Evolutionary conservation across 805 yeast species (phyloP), one percentile per base, ranked within the genome.

Genomic region (Wickerhamomyces bisporus): DNA sequence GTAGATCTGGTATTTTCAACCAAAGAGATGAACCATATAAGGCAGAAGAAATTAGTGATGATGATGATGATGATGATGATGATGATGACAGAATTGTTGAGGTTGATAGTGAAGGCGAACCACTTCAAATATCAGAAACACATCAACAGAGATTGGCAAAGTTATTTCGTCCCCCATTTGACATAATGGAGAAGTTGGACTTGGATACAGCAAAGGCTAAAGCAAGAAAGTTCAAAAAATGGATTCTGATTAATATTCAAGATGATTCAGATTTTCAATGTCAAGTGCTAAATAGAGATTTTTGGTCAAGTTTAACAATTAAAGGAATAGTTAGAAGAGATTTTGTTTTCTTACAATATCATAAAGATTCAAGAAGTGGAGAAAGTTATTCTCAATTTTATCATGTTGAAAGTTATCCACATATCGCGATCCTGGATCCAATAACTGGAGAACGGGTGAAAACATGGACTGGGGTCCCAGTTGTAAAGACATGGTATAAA

Each of bases 151-250:
- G 94, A 35, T 65, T 93, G 34, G 97, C 96, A 5, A 72, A 73
- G 44, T 66, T 93, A 23, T 93, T 91, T 61, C 71, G 91, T 44
- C 98, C 98, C 0, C 99, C 99, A 0, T 91, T 86, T 65, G 97
- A 91, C 49, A 64, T 93, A 25, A 87, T 93, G 53, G 70, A 79
- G 16, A 77, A 73, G 47, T 46, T 78, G 14, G 76, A 75, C 38
- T 58, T 93, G n/a, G 93, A 86, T 29, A 65, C 55, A 1, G 98
- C 98, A 3, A 85, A 80, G 48, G 46, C 52, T 2, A 68, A 70
- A 43, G 97, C 95, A 2, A 71, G 81, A 40, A 61, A 60, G 24
- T 70, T 67, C 41, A 66, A 75, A 37, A 86, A 81, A 60, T 89
- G 97, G 96, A 71, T 93, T 7, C 63, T 93, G 50, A 72, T 93